Percentiles rank a stretch among this genome's conserved stretches.
phyloP scores from a whole-genome alignment of 2,329 filamentous ascomycete species.

The Mollisiaceae sp. region DNA sequence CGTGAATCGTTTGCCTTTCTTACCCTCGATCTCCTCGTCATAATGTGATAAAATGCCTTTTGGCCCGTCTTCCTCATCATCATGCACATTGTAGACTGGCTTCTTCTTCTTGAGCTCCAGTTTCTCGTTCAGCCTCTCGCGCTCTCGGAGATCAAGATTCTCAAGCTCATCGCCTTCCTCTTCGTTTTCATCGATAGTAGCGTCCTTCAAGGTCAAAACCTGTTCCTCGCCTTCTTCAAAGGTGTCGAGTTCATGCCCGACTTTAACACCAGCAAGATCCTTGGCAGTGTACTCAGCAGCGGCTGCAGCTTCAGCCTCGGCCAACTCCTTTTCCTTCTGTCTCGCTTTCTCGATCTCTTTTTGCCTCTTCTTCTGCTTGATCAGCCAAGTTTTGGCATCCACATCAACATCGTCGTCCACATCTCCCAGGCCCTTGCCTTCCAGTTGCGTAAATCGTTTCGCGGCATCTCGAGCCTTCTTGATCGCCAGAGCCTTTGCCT shows the following conservation, averaged over 20 bases:
- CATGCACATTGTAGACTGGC: slow-evolving; percentile 85
- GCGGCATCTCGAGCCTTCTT: slow-evolving; percentile 87
- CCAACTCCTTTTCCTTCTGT: slow-evolving; percentile 75
- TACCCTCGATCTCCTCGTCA: slow-evolving; percentile 92
- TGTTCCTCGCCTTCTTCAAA: slow-evolving; percentile 87
- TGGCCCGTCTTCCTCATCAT: slow-evolving; percentile 67
- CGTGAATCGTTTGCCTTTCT: slow-evolving; percentile 87
- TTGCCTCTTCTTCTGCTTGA: slow-evolving; percentile 89
- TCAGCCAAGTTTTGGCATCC: slow-evolving; percentile 86
- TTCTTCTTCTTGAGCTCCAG: slow-evolving; percentile 90
- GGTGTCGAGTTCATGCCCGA: slow-evolving; percentile 82
- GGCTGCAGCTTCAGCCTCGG: slow-evolving; percentile 71
- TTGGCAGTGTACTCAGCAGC: slow-evolving; percentile 80
- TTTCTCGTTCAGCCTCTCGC: slow-evolving; percentile 74
- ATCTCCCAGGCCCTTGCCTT: slow-evolving; percentile 86
- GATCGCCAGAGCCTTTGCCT: slow-evolving; percentile 80
- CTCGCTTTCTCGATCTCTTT: slow-evolving; percentile 85
- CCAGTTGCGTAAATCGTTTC: slow-evolving; percentile 74
- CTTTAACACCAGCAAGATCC: slow-evolving; percentile 88
- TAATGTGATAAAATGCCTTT: slow-evolving; percentile 84
- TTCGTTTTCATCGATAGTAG: slow-evolving; percentile 81
- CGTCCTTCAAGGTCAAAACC: slow-evolving; percentile 92
- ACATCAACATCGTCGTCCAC: slow-evolving; percentile 66
- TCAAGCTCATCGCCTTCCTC: slow-evolving; percentile 91
- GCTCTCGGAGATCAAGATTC: slow-evolving; percentile 73